Evolutionary conservation across 2,329 filamentous ascomycete species (phyloP), one percentile per base, ranked within the genome.

Genomic region (Pseudogymnoascus sp.): DNA sequence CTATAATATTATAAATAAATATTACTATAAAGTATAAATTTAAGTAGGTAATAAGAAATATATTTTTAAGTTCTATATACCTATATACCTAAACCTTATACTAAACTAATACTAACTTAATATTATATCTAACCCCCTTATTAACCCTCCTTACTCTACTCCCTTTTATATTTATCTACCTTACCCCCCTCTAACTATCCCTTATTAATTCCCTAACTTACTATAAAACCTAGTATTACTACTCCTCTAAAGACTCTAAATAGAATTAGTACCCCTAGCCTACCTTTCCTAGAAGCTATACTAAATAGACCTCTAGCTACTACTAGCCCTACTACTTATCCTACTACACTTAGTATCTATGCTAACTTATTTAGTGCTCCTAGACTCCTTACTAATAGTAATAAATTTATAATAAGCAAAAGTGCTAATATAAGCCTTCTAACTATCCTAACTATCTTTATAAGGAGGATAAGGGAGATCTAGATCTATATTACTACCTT

Each of bases 301-400:
- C 90, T 90, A 73, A 96, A 99, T 0, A 99, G 78, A 0, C 87
- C 87, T 0, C 94, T 94, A 0, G 92, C 94, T 0, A 96, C 78
- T 67, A 97, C 92, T 0, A 94, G 94, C 0, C 94, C 94, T 0
- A 91, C 83, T 45, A 92, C 92, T 64, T 94, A 86, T 7, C 94
- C 94, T 0, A 90, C 90, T 0, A 94, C 94, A 0, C 91, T 96
- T 0, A 99, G 84, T 0, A 92, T 96, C 74, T 99, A 94, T 0
- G 94, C 94, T 31, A 97, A 82, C 8, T 94, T 94, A 70, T 99
- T 97, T 25, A 99, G 80, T 0, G 90, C 92, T 2, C 94, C 94
- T 0, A 99, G 82, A 0, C 90, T 92, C 4, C 88, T 86, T 73
- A 93, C 84, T 6, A 92, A 91, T 0, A 91, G 90, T 0, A 92